These are phyloP conservation scores for Nannochloropsis gaditana DNA, from an alignment of 108 stramenopile genomes.

Conservation along the genomic window DNA sequence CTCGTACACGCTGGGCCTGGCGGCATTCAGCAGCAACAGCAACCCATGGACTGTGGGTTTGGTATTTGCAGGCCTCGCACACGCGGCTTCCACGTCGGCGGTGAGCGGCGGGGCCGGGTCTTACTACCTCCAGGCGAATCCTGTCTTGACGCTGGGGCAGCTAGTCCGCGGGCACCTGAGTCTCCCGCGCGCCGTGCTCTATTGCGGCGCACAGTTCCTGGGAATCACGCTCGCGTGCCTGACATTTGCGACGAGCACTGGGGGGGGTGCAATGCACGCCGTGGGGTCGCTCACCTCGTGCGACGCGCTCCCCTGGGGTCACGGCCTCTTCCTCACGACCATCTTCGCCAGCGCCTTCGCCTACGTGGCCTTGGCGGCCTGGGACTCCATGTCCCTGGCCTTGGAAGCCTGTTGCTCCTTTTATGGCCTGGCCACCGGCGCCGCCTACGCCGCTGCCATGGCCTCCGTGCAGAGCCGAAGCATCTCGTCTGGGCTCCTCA, in stretches of 20 bases:
- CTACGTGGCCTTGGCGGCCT: not conserved
- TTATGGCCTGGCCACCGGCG: not conserved
- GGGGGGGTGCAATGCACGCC: not conserved
- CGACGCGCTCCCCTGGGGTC: not conserved
- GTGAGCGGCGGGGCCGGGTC: not conserved
- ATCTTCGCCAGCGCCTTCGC: not conserved
- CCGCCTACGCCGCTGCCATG: not conserved
- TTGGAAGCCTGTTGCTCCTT: not conserved
- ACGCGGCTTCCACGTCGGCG: not conserved
- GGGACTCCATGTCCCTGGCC: not conserved
- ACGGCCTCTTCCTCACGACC: not conserved
- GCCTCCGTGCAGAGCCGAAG: not conserved
- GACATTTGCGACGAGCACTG: not conserved
- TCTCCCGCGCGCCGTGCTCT: conserved; percentile 7
- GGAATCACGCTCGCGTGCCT: not conserved
- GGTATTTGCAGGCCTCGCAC: not conserved
- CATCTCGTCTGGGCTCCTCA: not conserved
- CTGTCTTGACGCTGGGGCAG: not conserved
- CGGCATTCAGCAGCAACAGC: conserved; percentile 10
- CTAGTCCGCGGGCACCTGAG: not conserved
- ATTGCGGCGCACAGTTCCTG: not conserved
- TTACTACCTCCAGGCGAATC: not conserved
- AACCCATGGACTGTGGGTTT: conserved; percentile 1
- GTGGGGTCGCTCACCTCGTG: not conserved
- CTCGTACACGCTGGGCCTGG: not conserved